Percentiles rank a stretch among this genome's conserved stretches.
Conservation (phyloP, 2,329 filamentous ascomycete genomes). For the Fusarium anthophilum region DNA sequence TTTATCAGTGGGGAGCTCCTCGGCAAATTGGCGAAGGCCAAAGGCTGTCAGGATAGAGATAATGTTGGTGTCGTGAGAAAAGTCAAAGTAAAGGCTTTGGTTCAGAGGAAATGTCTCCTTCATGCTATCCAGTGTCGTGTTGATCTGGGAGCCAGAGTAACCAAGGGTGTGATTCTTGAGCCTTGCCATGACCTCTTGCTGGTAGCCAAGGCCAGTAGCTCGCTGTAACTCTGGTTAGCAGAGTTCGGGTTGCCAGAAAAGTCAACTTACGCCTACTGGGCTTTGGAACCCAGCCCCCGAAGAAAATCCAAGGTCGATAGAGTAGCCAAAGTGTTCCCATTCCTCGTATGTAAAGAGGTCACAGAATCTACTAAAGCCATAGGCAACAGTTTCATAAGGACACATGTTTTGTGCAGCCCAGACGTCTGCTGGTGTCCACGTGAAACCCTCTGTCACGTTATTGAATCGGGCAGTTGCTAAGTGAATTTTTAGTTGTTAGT, state of each 20-base stretch:
- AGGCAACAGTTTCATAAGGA: conserved; percentile 80
- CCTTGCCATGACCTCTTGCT: conserved; percentile 77
- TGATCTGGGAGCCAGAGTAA: conserved; percentile 69
- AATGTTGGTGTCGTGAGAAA: conserved; percentile 81
- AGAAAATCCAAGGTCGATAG: conserved; percentile 72
- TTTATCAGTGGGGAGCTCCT: conserved; percentile 63
- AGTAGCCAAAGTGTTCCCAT: conserved; percentile 78
- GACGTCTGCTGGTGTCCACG: conserved; percentile 71
- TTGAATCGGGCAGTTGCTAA: conserved; percentile 68
- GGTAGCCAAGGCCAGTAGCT: conserved; percentile 77
- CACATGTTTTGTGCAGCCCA: conserved; percentile 78
- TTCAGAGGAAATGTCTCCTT: conserved; percentile 76
- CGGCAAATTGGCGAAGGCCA: conserved; percentile 74
- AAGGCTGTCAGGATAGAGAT: conserved; percentile 76
- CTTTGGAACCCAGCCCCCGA: conserved; percentile 70
- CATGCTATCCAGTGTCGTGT: conserved; percentile 75
- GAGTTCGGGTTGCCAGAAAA: not conserved
- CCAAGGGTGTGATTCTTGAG: conserved; percentile 72
- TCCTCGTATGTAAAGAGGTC: conserved; percentile 78
- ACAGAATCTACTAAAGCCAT: conserved; percentile 79
- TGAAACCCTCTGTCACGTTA: conserved; percentile 62
- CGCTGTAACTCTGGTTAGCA: conserved; percentile 50
- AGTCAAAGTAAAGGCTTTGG: conserved; percentile 80
- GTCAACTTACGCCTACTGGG: conserved; percentile 63
- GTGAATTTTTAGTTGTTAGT: not conserved